These are phyloP conservation scores for Populus hybrid DNA, from an alignment of 441 rosid genomes.

Conservation along the genomic window DNA sequence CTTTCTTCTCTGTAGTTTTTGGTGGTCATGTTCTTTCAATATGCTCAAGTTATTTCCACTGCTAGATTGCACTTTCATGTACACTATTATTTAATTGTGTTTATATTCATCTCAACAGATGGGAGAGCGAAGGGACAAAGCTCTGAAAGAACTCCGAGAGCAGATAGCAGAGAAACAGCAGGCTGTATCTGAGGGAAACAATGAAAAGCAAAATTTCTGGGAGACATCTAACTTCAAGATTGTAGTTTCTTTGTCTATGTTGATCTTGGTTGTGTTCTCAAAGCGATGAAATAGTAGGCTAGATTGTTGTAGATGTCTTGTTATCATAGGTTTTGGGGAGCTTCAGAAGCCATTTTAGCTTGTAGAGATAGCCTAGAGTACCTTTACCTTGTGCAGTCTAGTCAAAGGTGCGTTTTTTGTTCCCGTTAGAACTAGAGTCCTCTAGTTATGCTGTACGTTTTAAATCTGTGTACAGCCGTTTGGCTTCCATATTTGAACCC, in stretches of 20 bases:
- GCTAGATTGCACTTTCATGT: background rate
- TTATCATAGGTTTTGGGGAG: constrained; percentile 6
- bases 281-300: constrained; percentile 40
- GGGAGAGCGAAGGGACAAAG: constrained; percentile 85
- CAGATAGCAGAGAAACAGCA: constrained; percentile 57
- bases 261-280: constrained; percentile 13
- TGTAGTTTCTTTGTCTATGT: constrained; percentile 84
- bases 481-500: background rate
- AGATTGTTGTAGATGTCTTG: constrained; percentile 13
- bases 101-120: constrained; percentile 39
- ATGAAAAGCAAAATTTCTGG: constrained; percentile 72
- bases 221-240: constrained; percentile 80
- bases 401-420: background rate
- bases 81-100: background rate
- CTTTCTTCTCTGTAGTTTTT: background rate
- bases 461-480: background rate
- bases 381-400: background rate
- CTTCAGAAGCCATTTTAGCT: constrained; percentile 22
- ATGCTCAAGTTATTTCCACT: background rate
- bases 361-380: constrained; percentile 17
- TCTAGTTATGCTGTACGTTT: background rate
- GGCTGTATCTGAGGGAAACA: constrained; percentile 20
- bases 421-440: background rate
- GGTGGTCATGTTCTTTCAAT: background rate
- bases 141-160: constrained; percentile 64